Conservation (phyloP, 148 eudicot species). For the Fallopia convolvulus region DNA sequence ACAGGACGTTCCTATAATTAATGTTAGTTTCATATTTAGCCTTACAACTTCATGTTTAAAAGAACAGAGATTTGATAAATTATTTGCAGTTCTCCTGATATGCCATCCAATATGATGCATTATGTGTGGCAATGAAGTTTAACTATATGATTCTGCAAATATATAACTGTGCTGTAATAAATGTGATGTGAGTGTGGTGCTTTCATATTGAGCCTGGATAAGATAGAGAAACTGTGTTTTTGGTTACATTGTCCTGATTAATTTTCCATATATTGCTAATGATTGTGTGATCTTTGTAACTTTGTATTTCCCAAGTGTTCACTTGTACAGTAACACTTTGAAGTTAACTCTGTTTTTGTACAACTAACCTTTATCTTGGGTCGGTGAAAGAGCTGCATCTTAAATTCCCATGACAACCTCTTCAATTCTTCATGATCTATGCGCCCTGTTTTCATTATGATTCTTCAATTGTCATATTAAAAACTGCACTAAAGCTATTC, state of each 20-base stretch:
- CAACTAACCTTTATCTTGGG: background rate
- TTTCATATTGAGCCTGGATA: background rate
- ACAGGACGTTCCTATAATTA: background rate
- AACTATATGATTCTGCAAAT: background rate
- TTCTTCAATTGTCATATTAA: background rate
- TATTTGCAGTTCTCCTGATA: background rate
- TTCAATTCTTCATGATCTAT: background rate
- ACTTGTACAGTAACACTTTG: too few species aligned
- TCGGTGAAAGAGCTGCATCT: background rate
- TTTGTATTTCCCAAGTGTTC: too few species aligned
- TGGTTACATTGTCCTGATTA: background rate
- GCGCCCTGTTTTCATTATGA: background rate
- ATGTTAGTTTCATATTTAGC: background rate
- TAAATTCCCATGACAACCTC: background rate
- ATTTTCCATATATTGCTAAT: background rate
- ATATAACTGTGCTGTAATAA: background rate
- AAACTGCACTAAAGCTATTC: background rate
- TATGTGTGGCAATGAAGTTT: background rate
- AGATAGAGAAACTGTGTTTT: background rate
- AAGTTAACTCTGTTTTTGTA: too few species aligned
- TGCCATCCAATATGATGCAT: background rate
- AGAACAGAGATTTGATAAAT: background rate
- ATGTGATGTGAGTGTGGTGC: background rate
- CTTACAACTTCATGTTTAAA: background rate
- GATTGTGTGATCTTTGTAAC: background rate